Evolutionary conservation across 2,329 filamentous ascomycete species (phyloP).

Genomic region (Hymenoscyphus repandus): DNA sequence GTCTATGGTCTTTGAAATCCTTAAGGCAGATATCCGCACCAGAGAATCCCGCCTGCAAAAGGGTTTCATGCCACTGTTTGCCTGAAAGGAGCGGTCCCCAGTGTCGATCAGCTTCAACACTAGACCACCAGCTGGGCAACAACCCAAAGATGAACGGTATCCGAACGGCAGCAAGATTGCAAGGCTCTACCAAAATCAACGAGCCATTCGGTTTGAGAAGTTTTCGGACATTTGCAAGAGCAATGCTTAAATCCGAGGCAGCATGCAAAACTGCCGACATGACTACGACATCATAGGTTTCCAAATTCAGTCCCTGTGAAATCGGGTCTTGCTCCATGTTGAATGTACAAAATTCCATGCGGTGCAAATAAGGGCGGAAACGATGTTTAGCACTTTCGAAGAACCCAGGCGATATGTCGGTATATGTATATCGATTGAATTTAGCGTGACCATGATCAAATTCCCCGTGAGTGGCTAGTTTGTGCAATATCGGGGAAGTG

Average conservation of each 20-base stretch:
- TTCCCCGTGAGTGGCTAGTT: not conserved
- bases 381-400: not conserved
- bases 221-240: not conserved
- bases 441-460: not conserved
- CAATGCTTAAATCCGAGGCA: not conserved
- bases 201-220: not conserved
- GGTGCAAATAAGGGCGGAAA: not conserved
- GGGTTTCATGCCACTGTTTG: no score
- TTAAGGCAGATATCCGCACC: no score
- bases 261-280: not conserved
- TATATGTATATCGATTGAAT: not conserved
- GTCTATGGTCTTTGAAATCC: no score
- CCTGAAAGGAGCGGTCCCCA: no score
- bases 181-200: not conserved
- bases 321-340: not conserved
- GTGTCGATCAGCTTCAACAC: no score
- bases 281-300: not conserved
- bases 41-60: no score
- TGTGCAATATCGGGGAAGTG: conserved; percentile 5
- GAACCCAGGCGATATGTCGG: not conserved
- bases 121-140: no score
- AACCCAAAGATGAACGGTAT: no score
- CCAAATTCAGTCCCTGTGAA: not conserved
- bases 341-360: not conserved
- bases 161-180: no score